phyloP scores from a whole-genome alignment of 768 basidiomycete species.

The Mycena rebaudengoi region DNA sequence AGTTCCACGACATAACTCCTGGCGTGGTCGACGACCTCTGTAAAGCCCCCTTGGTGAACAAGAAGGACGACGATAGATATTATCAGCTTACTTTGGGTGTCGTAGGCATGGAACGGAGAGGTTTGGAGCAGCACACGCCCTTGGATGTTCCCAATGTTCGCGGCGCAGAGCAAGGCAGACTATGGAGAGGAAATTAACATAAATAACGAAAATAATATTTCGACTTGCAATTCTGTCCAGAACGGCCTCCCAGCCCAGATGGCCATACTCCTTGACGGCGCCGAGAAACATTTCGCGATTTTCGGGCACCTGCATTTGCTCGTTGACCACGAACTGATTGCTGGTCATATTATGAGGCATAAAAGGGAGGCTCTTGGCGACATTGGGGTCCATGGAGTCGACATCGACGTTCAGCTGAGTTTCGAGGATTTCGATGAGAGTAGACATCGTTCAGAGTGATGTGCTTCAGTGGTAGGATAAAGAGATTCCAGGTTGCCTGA shows the following conservation, averaged over 20 bases:
- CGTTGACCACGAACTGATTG: slow-evolving; percentile 46
- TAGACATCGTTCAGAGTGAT: slow-evolving; percentile 21
- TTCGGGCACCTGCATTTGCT: slow-evolving; percentile 36
- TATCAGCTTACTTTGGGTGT: slow-evolving; percentile 37
- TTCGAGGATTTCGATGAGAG: slow-evolving; percentile 24
- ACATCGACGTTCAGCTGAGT: slow-evolving; percentile 43
- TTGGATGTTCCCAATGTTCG: slow-evolving; percentile 39
- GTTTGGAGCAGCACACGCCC: slow-evolving; percentile 46
- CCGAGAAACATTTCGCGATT: slow-evolving; percentile 31
- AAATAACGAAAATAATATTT: background rate
- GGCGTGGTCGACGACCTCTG: slow-evolving; percentile 43
- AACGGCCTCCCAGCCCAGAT: slow-evolving; percentile 31
- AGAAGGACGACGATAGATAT: background rate
- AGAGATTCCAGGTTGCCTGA: too few species aligned
- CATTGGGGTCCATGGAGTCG: slow-evolving; percentile 46
- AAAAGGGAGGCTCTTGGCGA: slow-evolving; percentile 38
- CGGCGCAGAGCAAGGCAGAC: slow-evolving; percentile 44
- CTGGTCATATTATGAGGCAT: slow-evolving; percentile 44
- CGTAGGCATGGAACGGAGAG: slow-evolving; percentile 42
- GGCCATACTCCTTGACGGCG: slow-evolving; percentile 29
- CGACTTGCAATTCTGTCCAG: slow-evolving; percentile 30
- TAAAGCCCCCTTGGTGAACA: background rate
- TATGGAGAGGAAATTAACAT: slow-evolving; percentile 1
- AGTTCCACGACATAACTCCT: slow-evolving; percentile 40
- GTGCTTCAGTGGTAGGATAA: too few species aligned